phyloP scores from a whole-genome alignment of 768 basidiomycete genomes.

The Naematelia aurantialba region DNA sequence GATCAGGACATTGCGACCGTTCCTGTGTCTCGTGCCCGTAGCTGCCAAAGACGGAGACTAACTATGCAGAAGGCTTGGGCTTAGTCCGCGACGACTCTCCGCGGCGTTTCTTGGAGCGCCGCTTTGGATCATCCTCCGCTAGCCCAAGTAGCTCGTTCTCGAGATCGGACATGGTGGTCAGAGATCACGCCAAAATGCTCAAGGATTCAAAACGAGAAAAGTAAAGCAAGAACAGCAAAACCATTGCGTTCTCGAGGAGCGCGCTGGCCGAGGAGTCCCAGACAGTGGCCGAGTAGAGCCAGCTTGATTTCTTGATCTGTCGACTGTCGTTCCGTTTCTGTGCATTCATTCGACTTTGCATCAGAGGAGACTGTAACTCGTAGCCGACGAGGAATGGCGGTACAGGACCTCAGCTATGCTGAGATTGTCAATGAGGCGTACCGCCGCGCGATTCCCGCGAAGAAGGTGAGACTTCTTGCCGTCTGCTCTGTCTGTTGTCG shows the following conservation, averaged over 20 bases:
- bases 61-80: constrained; percentile 26
- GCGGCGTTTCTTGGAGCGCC: constrained; percentile 25
- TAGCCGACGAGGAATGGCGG: constrained; percentile 1
- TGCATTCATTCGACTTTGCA: too few relatives aligned
- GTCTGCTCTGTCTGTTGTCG: neutral
- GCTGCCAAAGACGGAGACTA: constrained; percentile 11
- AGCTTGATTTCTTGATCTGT: neutral
- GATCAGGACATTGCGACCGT: too few relatives aligned
- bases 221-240: neutral
- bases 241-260: neutral
- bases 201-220: neutral
- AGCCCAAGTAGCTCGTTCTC: constrained; percentile 49
- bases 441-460: neutral
- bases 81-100: constrained; percentile 4
- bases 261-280: constrained; percentile 11
- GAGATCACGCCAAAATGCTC: neutral
- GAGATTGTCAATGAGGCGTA: neutral
- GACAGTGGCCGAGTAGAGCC: neutral
- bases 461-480: too few relatives aligned
- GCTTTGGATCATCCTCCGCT: constrained; percentile 43
- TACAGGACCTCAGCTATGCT: neutral
- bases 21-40: too few relatives aligned
- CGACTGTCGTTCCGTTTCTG: too few relatives aligned
- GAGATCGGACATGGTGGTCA: constrained; percentile 43
- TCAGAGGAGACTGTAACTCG: too few relatives aligned